phyloP scores from a whole-genome alignment of 768 basidiomycete species.

The Auriculariales sp. region DNA sequence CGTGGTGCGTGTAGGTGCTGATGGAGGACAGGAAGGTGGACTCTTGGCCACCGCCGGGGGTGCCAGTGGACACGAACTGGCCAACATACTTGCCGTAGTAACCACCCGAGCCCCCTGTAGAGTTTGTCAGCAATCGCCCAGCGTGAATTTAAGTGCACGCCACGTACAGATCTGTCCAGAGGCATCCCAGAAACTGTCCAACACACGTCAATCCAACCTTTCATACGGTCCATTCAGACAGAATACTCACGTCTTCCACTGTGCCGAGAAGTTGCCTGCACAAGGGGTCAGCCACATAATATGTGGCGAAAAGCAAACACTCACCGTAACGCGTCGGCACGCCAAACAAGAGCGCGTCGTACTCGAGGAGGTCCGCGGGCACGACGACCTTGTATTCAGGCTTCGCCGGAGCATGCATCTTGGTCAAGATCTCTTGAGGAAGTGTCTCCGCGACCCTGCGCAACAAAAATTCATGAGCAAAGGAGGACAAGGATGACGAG shows the following conservation, averaged over 20 bases:
- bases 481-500: background rate
- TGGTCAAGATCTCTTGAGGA: conserved; percentile 42
- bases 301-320: too few species aligned
- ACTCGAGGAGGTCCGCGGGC: conserved; percentile 36
- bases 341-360: conserved; percentile 65
- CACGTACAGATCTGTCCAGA: conserved; percentile 51
- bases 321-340: conserved; percentile 72
- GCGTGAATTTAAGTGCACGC: too few species aligned
- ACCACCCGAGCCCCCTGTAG: conserved; percentile 33
- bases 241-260: conserved; percentile 43
- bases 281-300: too few species aligned
- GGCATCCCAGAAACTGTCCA: conserved; percentile 63
- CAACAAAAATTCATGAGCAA: background rate
- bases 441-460: conserved; percentile 18
- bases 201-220: background rate
- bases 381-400: conserved; percentile 54
- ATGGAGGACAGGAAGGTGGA: conserved; percentile 34
- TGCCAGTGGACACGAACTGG: conserved; percentile 57
- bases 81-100: conserved; percentile 65
- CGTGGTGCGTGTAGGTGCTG: conserved; percentile 56
- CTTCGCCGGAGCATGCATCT: conserved; percentile 62
- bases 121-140: too few species aligned
- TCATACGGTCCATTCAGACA: background rate
- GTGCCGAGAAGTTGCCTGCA: conserved; percentile 64
- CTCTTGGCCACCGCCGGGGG: conserved; percentile 69